Evolutionary conservation across 805 yeast genomes (phyloP), one percentile per base, ranked within the genome.

Genomic region (Candida maris): DNA sequence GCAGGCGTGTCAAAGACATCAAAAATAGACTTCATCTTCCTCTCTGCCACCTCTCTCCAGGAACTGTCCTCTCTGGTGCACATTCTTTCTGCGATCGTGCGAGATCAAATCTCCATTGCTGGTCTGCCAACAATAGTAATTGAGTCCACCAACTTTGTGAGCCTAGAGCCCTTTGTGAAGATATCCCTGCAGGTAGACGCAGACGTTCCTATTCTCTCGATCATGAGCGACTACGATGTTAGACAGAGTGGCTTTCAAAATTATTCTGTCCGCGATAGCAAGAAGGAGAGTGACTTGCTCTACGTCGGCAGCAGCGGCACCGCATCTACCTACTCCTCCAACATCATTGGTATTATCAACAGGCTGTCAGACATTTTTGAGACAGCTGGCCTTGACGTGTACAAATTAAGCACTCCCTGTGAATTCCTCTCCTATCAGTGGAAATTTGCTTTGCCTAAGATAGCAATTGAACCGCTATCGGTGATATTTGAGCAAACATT

Each of bases 401-500:
- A 76, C 45, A 73, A 73, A 50, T 64, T 77, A 37, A 61, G 67
- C 39, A 65, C 71, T 46, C 66, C 77, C 30, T 61, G 70, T 37
- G 86, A 78, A 44, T 82, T 77, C 50, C 64, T 76, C 59, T 74
- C 80, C 9, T 81, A 81, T 50, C 93, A 87, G 59, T 88, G 96
- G 96, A 79, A 81, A 55, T 70, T 85, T 38, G 89, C 94, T 1
- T 70, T 87, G 37, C 86, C 95, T 6, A 72, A 77, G 38, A 75
- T 87, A 27, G 81, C 88, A 16, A 77, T 88, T 54, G 85, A 82
- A 57, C 87, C 95, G 4, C 64, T 88, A 29, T 67, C 86, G 22
- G 71, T 88, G 17, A 52, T 85, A 8, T 79, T 89, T 51, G 96
- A 87, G 59, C 73, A 75, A 39, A 77, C 82, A 4, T 70, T 64